Base-by-base conservation (phyloP, 257 asterid genomes). In the Galeopsis tetrahit region DNA sequence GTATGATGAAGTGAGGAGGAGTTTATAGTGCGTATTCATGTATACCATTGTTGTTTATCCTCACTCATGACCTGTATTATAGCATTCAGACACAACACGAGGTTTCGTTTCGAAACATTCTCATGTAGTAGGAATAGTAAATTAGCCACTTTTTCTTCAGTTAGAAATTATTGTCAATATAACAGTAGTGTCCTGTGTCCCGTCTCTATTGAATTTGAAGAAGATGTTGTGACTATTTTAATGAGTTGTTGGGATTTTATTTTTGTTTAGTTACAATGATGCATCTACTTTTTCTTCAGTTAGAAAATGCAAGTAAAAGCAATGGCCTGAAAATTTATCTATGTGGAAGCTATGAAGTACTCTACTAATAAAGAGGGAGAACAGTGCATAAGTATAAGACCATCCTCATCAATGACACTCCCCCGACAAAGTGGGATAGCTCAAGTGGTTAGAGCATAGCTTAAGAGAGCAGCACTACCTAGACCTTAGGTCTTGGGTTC, bases 1-100 rank as follows among this genome's bases (percentile, higher is more conserved):
- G 70, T 51, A 67, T 34, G 63, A 40, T 72, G 74, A 59, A 52
- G 15, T 5, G 49, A 48, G 75, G 14, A 67, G 44, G 11, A 48
- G 55, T 39, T 63, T 63, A 40, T 36, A 28, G 40, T 59, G 66
- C 53, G 21, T 35, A 28, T 46, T 38, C 14, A 28, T 36, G 63
- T 68, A 61, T 53, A 10, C 49, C 6, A 11, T 15, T 14, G 63
- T 10, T 21, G 40, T 43, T 13, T 31, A 36, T 5, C 3, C 8
- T 15, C 73, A 52, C 64, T 36, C n/a, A 11, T 55, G 38, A 38
- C 35, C 14, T 63, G 51, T 63, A 48, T 13, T 21, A 48, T 48
- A 48, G 11, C 55, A 5, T 48, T 48, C 9, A 49, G 55, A 48
- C 55, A 4, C 21, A 48, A 10, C 44, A 6, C 60, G 7, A 31